These are phyloP conservation scores for Cercophora newfieldiana DNA, from an alignment of 495 filamentous ascomycete species.

Conservation along the genomic window DNA sequence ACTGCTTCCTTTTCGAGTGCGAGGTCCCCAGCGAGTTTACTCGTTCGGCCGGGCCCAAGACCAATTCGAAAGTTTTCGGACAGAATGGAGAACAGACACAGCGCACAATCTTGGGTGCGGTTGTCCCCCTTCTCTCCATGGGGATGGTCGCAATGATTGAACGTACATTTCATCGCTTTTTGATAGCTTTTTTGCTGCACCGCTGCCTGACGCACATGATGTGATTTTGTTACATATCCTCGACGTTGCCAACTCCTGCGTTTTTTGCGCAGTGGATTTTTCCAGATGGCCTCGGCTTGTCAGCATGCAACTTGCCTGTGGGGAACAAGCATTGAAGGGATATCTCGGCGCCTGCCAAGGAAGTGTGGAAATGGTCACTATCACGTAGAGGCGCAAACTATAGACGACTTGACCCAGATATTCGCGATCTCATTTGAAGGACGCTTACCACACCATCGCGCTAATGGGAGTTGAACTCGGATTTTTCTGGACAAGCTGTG, in stretches of 20 bases:
- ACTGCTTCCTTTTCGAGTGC: conserved; percentile 40
- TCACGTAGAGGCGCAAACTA: too few species aligned
- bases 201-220: background rate
- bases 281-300: too few species aligned
- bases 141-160: conserved; percentile 58
- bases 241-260: too few species aligned
- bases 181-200: background rate
- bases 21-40: conserved; percentile 36
- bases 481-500: background rate
- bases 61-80: conserved; percentile 45
- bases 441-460: too few species aligned
- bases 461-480: too few species aligned
- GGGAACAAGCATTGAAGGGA: too few species aligned
- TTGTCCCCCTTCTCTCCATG: conserved; percentile 46
- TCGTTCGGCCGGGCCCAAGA: conserved; percentile 44
- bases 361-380: too few species aligned
- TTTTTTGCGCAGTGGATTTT: too few species aligned
- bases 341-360: too few species aligned
- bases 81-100: conserved; percentile 54
- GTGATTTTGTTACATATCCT: background rate
- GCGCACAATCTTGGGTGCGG: conserved; percentile 61
- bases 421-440: too few species aligned
- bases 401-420: too few species aligned
- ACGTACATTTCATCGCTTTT: conserved; percentile 42
- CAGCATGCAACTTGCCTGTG: too few species aligned